phyloP scores from a whole-genome alignment of 345 rosid species.

The Eucalyptus caleyi region DNA sequence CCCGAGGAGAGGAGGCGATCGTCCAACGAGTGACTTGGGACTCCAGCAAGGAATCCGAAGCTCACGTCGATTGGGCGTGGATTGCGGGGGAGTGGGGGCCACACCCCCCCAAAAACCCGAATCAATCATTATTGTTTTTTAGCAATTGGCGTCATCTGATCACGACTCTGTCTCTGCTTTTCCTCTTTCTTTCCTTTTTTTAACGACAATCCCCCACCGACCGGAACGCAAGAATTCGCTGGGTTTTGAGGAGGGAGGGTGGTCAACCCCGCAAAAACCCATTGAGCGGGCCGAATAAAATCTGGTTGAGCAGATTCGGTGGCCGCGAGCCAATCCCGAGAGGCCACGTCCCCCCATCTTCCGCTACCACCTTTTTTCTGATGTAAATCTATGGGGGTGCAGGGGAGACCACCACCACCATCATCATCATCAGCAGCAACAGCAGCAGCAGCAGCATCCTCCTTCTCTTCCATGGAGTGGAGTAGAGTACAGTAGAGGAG shows the following conservation, averaged over 20 bases:
- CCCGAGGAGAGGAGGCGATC: background rate
- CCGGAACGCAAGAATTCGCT: background rate
- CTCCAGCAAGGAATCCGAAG: background rate
- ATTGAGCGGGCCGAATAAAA: background rate
- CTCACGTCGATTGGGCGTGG: background rate
- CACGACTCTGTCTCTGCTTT: background rate
- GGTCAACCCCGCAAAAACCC: background rate
- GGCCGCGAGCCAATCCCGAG: background rate
- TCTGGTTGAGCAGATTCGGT: background rate
- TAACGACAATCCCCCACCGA: background rate
- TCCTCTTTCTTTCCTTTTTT: background rate
- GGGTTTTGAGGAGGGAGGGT: background rate
- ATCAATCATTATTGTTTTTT: background rate
- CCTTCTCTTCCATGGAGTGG: background rate
- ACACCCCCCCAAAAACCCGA: background rate
- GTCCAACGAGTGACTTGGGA: background rate
- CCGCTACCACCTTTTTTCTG: background rate
- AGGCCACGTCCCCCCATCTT: background rate
- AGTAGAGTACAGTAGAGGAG: background rate
- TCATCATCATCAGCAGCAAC: fast-evolving
- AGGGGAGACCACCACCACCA: background rate
- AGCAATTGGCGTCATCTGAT: background rate
- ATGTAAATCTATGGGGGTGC: background rate
- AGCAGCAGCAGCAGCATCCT: background rate
- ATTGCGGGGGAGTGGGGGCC: background rate